Evolutionary conservation across 2,329 filamentous ascomycete species (phyloP).

Genomic region (Pyricularia grisea): DNA sequence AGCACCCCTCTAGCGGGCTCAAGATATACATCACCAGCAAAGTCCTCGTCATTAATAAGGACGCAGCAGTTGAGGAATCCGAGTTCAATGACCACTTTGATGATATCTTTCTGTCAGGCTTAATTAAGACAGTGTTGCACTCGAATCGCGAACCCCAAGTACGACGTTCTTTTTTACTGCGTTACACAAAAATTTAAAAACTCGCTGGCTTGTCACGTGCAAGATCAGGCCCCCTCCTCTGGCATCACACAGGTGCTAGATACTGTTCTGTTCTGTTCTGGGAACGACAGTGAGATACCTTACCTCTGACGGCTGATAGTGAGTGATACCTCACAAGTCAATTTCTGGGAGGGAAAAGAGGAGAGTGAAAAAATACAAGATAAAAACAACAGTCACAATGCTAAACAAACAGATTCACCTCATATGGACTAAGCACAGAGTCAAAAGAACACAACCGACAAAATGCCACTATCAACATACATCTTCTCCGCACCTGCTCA

Average conservation of each 20-base stretch:
- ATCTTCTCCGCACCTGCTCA: constrained; percentile 36
- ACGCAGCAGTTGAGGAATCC: background rate
- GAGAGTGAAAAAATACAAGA: background rate
- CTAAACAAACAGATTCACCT: background rate
- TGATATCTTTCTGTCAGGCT: background rate
- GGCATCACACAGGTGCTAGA: background rate
- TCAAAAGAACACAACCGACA: background rate
- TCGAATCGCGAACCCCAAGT: background rate
- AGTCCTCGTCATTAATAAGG: background rate
- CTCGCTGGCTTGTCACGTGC: background rate
- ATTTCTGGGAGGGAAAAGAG: no score
- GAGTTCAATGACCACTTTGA: background rate
- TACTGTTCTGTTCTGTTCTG: background rate
- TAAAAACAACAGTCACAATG: background rate
- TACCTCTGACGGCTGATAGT: background rate
- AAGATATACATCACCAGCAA: background rate
- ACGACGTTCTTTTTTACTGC: background rate
- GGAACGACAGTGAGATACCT: background rate
- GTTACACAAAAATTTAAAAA: background rate
- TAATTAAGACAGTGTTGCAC: background rate
- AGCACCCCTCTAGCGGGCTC: background rate
- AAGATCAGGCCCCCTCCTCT: background rate
- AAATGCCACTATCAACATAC: constrained; percentile 14
- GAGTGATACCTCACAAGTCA: background rate
- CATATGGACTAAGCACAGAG: background rate